A percentile compares a stretch with the other conserved stretches of the same genome.
Conservation (phyloP, 73 alveolate genomes). For the Effrenium voratum region DNA sequence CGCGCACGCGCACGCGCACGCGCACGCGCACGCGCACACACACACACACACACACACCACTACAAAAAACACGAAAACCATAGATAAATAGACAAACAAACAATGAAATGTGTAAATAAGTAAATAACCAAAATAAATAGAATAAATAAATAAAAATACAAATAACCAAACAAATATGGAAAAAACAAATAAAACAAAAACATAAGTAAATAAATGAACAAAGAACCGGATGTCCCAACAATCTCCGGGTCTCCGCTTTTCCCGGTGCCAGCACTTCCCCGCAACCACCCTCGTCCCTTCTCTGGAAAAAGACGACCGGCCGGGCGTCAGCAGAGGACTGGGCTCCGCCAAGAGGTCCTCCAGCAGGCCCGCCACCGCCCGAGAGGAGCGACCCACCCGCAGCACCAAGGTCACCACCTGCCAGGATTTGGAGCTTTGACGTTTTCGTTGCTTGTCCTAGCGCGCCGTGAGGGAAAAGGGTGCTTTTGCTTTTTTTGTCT, state of each 20-base stretch:
- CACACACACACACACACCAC: neutral
- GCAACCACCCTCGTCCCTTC: neutral
- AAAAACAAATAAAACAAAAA: neutral
- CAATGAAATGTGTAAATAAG: neutral
- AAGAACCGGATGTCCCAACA: neutral
- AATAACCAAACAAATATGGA: neutral
- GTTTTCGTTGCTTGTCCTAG: too few relatives aligned
- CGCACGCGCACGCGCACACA: neutral
- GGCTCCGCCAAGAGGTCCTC: neutral
- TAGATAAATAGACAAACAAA: neutral
- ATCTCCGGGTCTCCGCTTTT: neutral
- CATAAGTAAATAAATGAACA: neutral
- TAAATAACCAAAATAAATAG: neutral
- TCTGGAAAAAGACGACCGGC: neutral
- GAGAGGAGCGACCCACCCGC: conserved; percentile 37
- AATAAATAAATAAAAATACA: neutral
- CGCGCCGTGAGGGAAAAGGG: too few relatives aligned
- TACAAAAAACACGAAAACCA: neutral
- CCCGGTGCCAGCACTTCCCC: neutral
- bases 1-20: neutral
- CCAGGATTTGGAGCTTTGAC: too few relatives aligned
- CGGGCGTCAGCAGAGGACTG: neutral
- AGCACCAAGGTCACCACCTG: neutral
- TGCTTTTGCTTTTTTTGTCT: too few relatives aligned
- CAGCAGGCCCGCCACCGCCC: conserved; percentile 4